Evolutionary conservation across 768 basidiomycete genomes (phyloP).

Genomic region (Suillus luteus): DNA sequence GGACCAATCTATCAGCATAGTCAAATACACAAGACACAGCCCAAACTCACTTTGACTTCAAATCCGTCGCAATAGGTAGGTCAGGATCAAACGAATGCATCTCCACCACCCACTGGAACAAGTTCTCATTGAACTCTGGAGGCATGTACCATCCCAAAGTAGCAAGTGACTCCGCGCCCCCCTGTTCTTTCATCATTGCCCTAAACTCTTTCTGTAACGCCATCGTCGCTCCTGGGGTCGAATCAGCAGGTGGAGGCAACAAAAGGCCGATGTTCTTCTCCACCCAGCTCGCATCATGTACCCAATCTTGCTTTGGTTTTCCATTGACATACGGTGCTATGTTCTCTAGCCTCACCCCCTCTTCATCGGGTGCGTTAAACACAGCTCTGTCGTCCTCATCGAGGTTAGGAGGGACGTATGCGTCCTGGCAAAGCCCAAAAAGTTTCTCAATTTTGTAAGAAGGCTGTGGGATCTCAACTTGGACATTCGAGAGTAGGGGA

Average conservation of each 20-base stretch:
- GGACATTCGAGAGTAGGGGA: constrained; percentile 16
- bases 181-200: constrained; percentile 62
- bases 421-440: constrained; percentile 41
- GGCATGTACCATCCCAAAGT: constrained; percentile 71
- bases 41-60: constrained; percentile 46
- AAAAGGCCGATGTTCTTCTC: constrained; percentile 43
- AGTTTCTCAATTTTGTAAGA: constrained; percentile 54
- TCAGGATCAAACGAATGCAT: constrained; percentile 66
- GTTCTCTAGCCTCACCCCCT: not conserved
- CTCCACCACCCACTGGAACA: constrained; percentile 76
- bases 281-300: constrained; percentile 54
- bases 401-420: constrained; percentile 44
- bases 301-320: constrained; percentile 48
- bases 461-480: constrained; percentile 59
- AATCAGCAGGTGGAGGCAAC: constrained; percentile 62
- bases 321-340: not conserved
- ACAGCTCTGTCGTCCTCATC: constrained; percentile 54
- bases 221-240: constrained; percentile 53
- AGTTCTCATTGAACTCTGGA: constrained; percentile 63
- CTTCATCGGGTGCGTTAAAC: constrained; percentile 33
- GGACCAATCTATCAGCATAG: not conserved
- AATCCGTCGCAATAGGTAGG: constrained; percentile 62
- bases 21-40: not conserved
- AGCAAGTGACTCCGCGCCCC: constrained; percentile 40
- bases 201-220: constrained; percentile 64